Base-by-base conservation (phyloP, 192 early-diverging fungal genomes). In the Umbelopsis ramanniana region DNA sequence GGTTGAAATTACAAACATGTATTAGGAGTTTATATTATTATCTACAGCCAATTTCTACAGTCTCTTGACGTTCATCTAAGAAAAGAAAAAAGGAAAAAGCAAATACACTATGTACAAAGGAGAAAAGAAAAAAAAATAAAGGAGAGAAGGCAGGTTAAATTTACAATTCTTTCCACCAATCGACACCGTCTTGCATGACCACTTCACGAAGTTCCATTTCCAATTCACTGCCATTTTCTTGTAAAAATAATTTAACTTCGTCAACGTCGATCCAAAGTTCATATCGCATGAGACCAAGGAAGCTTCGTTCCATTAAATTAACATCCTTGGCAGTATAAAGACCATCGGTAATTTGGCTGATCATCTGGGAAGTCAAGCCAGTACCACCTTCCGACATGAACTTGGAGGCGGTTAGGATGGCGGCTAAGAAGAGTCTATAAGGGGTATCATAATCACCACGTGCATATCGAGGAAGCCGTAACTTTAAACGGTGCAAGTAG, bases 401-500 rank as follows among this genome's bases (percentile, higher is more conserved):
- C 81, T 93, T 93, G 63, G 84, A 84, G 5, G 90, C 89, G 10
- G 90, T 83, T 53, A 93, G 76, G 66, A 93, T 78, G 17, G 92
- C 85, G 0, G 88, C 89, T 67, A 93, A 69, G 67, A 93, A 91
- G 29, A 93, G 86, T 52, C 87, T 82, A 70, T 91, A 91, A 24
- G 92, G 92, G 14, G 92, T 91, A 72, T 91, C 92, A 12, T 83
- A 79, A 54, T 89, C 87, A 4, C 89, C 90, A 26, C 87, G 85
- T 46, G 92, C 92, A 46, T 83, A 80, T 52, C 72, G 71, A 4
- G 89, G 88, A 69, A 93, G 68, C n/a, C 81, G 79, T 23, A 74
- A 83, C 70, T 91, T 87, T 46, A 93, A 81, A 45, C 90, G 78
- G 55, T 90, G 86, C n/a, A 93, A 84, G 67, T 93, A 93, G 29